Base-by-base conservation (phyloP, 495 filamentous ascomycete species). In the Pyronema domesticum region DNA sequence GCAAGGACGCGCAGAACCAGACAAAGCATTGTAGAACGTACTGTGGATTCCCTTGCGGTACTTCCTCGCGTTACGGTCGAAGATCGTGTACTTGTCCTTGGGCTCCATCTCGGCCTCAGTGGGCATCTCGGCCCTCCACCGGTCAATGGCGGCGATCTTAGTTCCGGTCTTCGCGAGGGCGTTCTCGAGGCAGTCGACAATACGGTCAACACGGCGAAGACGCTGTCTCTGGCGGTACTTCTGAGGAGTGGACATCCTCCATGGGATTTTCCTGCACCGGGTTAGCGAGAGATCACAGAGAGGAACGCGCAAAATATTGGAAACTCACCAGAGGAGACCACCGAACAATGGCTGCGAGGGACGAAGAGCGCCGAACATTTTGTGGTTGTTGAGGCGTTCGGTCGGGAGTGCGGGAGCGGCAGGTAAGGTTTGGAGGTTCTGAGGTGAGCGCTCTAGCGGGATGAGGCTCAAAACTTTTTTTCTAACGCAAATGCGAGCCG, bases 31-130 rank as follows among this genome's bases (percentile, higher is more conserved):
- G 11, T n/a, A 17, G 13, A 46, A 83, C 89, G 57, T 73, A 96
- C 89, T 96, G 70, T 94, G 91, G 64, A 96, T 86, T 14, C 84
- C 81, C 78, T 98, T 98, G 67, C 91, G 75, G 70, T 98, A 98
- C 58, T 74, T 79, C 80, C 85, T 94, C 73, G 82, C 89, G 69
- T 95, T 95, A 60, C 88, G 80, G 70, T 93, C 88, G 71, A 96
- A 98, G 57, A 98, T 81, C 17, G 89, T 94, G 72, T 98, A 98
- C 69, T 98, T 98, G 70, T 98, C 91, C 69, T 79, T 83, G 44
- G 91, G 81, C 67, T 93, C 67, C 91, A 98, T 98, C 74, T 96
- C 87, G 67, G 79, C 77, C 76, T 98, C 91, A 33, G 78, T 83
- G 17, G 91, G 91, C 91, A 98, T 98, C 70, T 94, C 86, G 51